Percentiles rank a stretch among this genome's conserved stretches.
phyloP scores from a whole-genome alignment of 2,329 filamentous ascomycete species.

The Aschersonia sp. region DNA sequence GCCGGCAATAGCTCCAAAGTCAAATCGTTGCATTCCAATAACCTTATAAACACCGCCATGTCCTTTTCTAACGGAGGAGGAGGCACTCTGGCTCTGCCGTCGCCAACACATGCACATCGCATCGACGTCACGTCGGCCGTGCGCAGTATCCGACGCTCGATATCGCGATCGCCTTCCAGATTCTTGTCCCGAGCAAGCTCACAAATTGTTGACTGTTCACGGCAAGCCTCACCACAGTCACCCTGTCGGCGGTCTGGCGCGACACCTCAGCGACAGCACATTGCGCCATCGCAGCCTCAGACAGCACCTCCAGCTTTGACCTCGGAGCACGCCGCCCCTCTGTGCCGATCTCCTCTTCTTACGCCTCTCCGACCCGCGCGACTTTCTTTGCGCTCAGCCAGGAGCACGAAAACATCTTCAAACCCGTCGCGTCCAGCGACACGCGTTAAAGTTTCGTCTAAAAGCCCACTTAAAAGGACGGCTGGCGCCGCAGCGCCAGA shows the following conservation, averaged over 20 bases:
- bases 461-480: conserved; percentile 68
- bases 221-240: conserved; percentile 32
- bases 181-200: conserved; percentile 45
- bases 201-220: conserved; percentile 32
- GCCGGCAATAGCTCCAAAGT: conserved; percentile 10
- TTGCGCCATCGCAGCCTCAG: conserved; percentile 15
- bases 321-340: conserved; percentile 13
- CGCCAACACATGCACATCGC: conserved; percentile 69
- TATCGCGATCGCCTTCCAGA: conserved; percentile 90
- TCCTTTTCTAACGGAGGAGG: conserved; percentile 50
- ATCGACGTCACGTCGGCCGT: conserved; percentile 74
- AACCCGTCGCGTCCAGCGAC: conserved; percentile 37
- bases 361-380: conserved; percentile 54
- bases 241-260: conserved; percentile 30
- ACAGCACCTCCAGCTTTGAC: conserved; percentile 20
- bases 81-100: conserved; percentile 74
- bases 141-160: conserved; percentile 68
- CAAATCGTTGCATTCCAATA: conserved; percentile 12
- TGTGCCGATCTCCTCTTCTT: conserved; percentile 34
- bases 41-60: conserved; percentile 25
- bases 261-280: conserved; percentile 21
- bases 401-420: conserved; percentile 39
- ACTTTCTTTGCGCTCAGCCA: conserved; percentile 49
- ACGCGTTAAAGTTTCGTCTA: conserved; percentile 57
- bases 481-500: conserved; percentile 52